Base-by-base conservation (phyloP, 192 early-diverging fungal species). In the Dissophora ornata region DNA sequence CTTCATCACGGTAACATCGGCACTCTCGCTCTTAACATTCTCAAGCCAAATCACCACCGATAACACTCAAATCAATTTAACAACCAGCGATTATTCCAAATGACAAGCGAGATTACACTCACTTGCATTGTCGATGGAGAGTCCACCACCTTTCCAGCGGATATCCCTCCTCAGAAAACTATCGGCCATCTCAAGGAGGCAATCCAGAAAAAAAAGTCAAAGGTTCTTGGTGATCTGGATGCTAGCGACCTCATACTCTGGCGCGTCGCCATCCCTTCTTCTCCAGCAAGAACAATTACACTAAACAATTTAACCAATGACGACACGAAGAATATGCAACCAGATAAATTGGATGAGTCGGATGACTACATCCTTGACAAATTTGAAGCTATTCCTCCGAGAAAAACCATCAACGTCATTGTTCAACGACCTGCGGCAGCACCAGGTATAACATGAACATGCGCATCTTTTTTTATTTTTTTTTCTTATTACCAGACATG, bases 141-240 rank as follows among this genome's bases (percentile, higher is more conserved):
- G 12, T 54, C 0, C 34, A 18, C 52, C 34, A 32, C 34, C 47
- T 63, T 34, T 24, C 32, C 33, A 33, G 26, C 2, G 61, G 61
- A 50, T 30, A 63, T 1, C 8, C 61, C 13, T 32, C 28, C 4
- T 29, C 28, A 1, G 28, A n/a, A 34, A 16, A 66, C 63, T 3
- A 21, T 66, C n/a, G 30, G 51, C 1, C 22, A 57, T 22, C 65
- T 67, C 44, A 67, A 67, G 44, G 45, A 57, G 0, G 54, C 46
- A 8, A 57, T 67, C 26, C 46, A 33, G 26, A 25, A 44, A 40
- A 66, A 66, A 13, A 32, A 41, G n/a, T 0, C 22, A 28, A 38
- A 0, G 2, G n/a, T n/a, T n/a, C 34, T 67, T 33, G 46, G 5
- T 4, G 13, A 65, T 15, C 21, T 67, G 28, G 38, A 42, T 25